Percentiles rank a stretch among this genome's conserved stretches.
Evolutionary conservation across 73 alveolate species (phyloP).

Genomic region (Uronychia setigera): DNA sequence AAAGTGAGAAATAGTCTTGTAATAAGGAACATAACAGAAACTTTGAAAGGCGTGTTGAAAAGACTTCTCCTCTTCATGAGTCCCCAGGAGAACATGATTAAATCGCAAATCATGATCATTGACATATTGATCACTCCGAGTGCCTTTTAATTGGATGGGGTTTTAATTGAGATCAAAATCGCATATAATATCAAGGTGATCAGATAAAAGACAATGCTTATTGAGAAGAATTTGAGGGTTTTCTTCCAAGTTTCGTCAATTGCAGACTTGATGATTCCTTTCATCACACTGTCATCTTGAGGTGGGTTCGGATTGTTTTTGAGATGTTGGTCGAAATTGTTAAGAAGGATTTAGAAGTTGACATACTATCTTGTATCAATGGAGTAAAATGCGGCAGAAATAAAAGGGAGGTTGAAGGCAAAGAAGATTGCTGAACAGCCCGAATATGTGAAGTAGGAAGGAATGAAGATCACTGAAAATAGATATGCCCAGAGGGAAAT

Average conservation of each 20-base stretch:
- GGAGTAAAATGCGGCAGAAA: not conserved
- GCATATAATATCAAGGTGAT: not conserved
- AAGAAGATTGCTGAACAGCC: constrained; percentile 56
- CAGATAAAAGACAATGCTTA: not conserved
- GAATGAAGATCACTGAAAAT: constrained; percentile 37
- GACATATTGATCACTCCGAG: constrained; percentile 23
- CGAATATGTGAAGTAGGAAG: constrained; percentile 45
- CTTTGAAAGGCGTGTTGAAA: constrained; percentile 14
- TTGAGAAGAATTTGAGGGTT: not conserved
- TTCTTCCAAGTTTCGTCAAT: constrained; percentile 1
- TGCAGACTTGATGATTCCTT: not conserved
- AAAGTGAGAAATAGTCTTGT: constrained; percentile 2
- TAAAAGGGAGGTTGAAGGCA: constrained; percentile 5
- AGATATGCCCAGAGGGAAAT: constrained; percentile 14
- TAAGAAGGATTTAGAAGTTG: not conserved
- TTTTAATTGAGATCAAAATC: not conserved
- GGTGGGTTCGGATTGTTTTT: not conserved
- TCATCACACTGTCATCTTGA: not conserved
- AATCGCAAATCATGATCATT: constrained; percentile 5
- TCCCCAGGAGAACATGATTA: constrained; percentile 22
- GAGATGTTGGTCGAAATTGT: not conserved
- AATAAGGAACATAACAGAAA: constrained; percentile 1
- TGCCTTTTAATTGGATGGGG: not conserved
- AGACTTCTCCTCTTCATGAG: not conserved
- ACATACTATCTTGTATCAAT: not conserved